A percentile compares a stretch with the other conserved stretches of the same genome.
These are phyloP conservation scores for Cryptococcus sp. DNA, from an alignment of 1,284 basidiomycete genomes.

Conservation along the genomic window DNA sequence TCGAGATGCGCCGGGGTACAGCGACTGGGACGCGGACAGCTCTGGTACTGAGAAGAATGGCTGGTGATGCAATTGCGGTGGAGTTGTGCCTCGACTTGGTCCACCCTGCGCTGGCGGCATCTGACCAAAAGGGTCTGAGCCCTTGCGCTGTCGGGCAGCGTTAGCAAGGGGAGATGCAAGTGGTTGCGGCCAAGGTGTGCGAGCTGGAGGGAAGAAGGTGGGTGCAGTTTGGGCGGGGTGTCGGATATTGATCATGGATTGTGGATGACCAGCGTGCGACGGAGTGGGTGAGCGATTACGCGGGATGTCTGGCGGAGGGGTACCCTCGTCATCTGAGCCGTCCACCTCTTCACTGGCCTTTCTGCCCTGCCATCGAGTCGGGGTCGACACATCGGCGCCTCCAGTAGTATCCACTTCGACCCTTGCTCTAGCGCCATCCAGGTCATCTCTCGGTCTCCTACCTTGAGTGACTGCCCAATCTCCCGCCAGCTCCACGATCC, in stretches of 20 bases:
- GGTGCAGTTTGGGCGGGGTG: conserved; percentile 21
- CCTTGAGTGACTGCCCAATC: conserved; percentile 86
- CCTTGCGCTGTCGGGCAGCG: conserved; percentile 18
- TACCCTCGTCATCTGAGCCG: conserved; percentile 55
- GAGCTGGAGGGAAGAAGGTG: conserved; percentile 19
- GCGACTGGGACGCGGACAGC: conserved; percentile 47
- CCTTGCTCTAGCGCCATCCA: conserved; percentile 36
- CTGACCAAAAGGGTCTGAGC: conserved; percentile 46
- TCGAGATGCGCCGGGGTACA: conserved; percentile 7
- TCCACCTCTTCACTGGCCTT: conserved; percentile 30
- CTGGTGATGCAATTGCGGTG: conserved; percentile 52
- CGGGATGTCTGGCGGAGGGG: conserved; percentile 8
- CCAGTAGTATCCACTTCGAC: conserved; percentile 47
- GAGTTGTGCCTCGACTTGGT: conserved; percentile 14
- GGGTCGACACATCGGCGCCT: conserved; percentile 45
- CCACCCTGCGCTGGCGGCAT: conserved; percentile 9
- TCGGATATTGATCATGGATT: conserved; percentile 7
- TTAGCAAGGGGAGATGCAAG: conserved; percentile 8
- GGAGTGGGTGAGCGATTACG: conserved; percentile 7
- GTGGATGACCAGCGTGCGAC: conserved; percentile 10
- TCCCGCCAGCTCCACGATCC: conserved; percentile 70
- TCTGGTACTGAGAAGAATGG: conserved; percentile 62
- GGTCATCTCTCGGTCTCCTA: conserved; percentile 56
- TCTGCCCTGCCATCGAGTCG: conserved; percentile 9
- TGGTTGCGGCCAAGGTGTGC: conserved; percentile 24